Evolutionary conservation across 2,329 filamentous ascomycete species (phyloP), one percentile per base, ranked within the genome.

Genomic region (Grosmannia clavigera): DNA sequence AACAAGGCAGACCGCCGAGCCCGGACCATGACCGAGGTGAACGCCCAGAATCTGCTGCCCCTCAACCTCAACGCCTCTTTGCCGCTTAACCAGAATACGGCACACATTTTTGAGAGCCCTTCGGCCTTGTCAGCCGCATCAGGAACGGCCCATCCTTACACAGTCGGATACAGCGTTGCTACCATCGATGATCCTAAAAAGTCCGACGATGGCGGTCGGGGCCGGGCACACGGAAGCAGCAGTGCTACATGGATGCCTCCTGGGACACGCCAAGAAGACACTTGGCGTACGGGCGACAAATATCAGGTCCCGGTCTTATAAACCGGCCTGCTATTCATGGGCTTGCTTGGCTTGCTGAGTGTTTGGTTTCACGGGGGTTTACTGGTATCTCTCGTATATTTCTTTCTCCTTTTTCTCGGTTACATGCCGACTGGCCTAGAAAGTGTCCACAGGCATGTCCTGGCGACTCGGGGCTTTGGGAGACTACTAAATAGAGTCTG

Each of bases 1-100:
- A 90, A 90, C 68, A 92, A 92, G 70, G 91, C 90, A 40, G 92
- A 97, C 70, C 85, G 87, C 66, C 86, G 86, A 65, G 90, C 89
- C 3, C 85, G 87, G 65, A 81, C 85, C 67, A 82, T 90, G 68
- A 79, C 80, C 25, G 74, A 74, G 55, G 60, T 61, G 19, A 76
- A 77, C 40, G 59, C 68, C 19, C 77, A 80, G 11, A 77, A 85
- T 2, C 71, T 95, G 19, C 75, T 95, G 33, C 91, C 90, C 1
- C 74, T 92, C 35, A 78, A 75, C 1, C 74, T 92, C 35, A 78
- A 75, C 65, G 76, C 76, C 16, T 67, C 50, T n/a, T 11, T 38
- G 33, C 10, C 16, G 40, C 33, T 31, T 14, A 33, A 38, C 48
- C 35, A 9, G n/a, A 52, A 16, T 7, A 22, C 16, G n/a, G 55